phyloP scores from a whole-genome alignment of 2,329 filamentous ascomycete species.

The Cytospora piceae region DNA sequence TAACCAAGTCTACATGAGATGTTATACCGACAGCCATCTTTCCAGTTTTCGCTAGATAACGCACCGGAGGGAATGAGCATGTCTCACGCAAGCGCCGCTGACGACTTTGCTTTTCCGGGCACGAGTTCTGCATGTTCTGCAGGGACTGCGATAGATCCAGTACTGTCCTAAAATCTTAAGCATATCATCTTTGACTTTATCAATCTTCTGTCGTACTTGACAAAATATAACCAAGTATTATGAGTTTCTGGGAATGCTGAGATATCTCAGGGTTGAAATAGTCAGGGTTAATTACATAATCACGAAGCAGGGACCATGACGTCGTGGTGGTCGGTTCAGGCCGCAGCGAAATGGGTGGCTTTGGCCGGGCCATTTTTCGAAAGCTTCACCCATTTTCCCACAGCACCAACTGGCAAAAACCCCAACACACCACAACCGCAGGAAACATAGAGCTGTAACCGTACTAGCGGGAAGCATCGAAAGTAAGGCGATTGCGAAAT shows the following conservation, averaged over 20 bases:
- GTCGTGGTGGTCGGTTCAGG: neutral
- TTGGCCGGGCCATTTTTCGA: slow-evolving; percentile 1
- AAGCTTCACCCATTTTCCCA: neutral
- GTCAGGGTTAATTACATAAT: neutral
- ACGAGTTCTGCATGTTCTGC: neutral
- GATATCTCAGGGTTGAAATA: neutral
- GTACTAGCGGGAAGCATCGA: neutral
- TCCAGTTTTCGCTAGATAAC: neutral
- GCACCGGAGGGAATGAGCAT: neutral
- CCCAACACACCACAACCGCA: neutral
- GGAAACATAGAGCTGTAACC: neutral
- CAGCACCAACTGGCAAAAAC: neutral
- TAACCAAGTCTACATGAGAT: neutral
- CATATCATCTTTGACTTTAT: neutral
- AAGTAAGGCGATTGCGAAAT: too few species aligned
- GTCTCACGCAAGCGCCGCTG: slow-evolving; percentile 3
- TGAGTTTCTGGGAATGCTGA: neutral
- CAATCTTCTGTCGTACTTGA: neutral
- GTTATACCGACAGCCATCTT: neutral
- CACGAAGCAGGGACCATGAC: neutral
- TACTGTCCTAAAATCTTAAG: neutral
- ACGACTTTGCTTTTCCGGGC: neutral
- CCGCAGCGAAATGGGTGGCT: neutral
- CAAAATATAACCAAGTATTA: neutral
- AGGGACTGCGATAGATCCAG: neutral